A percentile compares a stretch with the other conserved stretches of the same genome.
These are phyloP conservation scores for Golubevia sp. DNA, from an alignment of 1,284 basidiomycete genomes.

Conservation along the genomic window DNA sequence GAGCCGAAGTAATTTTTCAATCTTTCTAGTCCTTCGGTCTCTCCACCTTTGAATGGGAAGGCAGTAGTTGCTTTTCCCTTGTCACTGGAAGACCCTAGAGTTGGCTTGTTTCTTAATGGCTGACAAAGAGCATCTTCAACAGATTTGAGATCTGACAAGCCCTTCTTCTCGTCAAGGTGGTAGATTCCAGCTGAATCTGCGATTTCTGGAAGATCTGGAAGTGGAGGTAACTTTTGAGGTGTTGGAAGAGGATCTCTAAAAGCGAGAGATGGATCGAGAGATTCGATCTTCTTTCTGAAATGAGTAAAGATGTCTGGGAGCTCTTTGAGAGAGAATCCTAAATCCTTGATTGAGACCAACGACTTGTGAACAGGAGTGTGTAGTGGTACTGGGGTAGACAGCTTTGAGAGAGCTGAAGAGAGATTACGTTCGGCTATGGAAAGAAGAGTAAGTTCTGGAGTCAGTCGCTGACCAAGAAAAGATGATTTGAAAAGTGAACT, in stretches of 20 bases:
- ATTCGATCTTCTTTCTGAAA: slow-evolving; percentile 47
- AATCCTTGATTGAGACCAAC: slow-evolving; percentile 20
- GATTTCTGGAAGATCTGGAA: slow-evolving; percentile 14
- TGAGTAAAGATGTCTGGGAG: slow-evolving; percentile 50
- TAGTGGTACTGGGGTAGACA: no score
- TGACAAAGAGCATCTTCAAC: slow-evolving; percentile 19
- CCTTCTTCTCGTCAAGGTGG: slow-evolving; percentile 10
- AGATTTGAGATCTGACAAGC: slow-evolving; percentile 10
- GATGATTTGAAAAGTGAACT: no score
- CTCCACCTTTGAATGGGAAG: slow-evolving; percentile 42
- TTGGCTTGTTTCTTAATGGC: slow-evolving; percentile 30
- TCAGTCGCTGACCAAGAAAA: no score
- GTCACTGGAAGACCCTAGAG: slow-evolving; percentile 16
- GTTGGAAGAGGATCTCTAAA: slow-evolving; percentile 23
- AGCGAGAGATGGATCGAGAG: slow-evolving; percentile 16
- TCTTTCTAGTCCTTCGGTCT: slow-evolving; percentile 34
- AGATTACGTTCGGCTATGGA: no score
- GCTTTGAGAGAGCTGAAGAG: no score
- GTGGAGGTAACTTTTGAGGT: slow-evolving; percentile 30
- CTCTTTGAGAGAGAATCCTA: slow-evolving; percentile 34
- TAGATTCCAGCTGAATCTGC: slow-evolving; percentile 19
- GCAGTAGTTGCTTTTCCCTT: slow-evolving; percentile 13
- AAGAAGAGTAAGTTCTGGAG: no score
- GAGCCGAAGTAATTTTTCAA: slow-evolving; percentile 38
- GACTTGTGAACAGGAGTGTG: slow-evolving; percentile 11